These are phyloP conservation scores for Peronospora tabacina DNA, from an alignment of 352 stramenopile species.

Conservation along the genomic window DNA sequence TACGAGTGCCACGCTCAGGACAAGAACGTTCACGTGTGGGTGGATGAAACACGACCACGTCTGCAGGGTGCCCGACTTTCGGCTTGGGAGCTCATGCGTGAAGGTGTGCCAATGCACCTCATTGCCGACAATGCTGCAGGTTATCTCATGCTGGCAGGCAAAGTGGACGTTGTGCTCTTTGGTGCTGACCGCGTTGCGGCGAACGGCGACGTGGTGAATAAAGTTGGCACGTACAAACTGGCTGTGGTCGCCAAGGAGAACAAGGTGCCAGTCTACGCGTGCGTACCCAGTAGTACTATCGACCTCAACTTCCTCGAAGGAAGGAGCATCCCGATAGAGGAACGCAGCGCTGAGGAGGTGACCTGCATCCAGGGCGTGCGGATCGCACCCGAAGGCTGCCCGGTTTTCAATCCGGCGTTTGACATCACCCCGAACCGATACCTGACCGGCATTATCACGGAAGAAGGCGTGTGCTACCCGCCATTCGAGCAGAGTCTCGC, in stretches of 20 bases:
- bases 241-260: conserved; percentile 88
- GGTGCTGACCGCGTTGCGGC: conserved; percentile 94
- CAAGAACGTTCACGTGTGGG: conserved; percentile 86
- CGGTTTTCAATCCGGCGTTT: conserved; percentile 97
- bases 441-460: conserved; percentile 96
- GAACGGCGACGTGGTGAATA: conserved; percentile 98
- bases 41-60: conserved; percentile 81
- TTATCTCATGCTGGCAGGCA: conserved; percentile 87
- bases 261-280: conserved; percentile 93
- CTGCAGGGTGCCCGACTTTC: conserved; percentile 92
- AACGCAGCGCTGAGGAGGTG: conserved; percentile 88
- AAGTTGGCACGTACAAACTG: conserved; percentile 96
- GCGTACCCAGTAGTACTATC: conserved; percentile 93
- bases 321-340: conserved; percentile 92
- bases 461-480: conserved; percentile 88
- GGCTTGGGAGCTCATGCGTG: conserved; percentile 93
- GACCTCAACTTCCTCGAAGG: conserved; percentile 87
- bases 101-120: conserved; percentile 87
- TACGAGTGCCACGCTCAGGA: conserved; percentile 80
- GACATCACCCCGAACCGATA: conserved; percentile 93
- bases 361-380: conserved; percentile 62
- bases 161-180: conserved; percentile 93
- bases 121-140: conserved; percentile 95
- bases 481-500: conserved; percentile 37
- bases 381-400: conserved; percentile 88